Evolutionary conservation across 306 rosid genomes (phyloP).

Genomic region (Fragaria vesca): DNA sequence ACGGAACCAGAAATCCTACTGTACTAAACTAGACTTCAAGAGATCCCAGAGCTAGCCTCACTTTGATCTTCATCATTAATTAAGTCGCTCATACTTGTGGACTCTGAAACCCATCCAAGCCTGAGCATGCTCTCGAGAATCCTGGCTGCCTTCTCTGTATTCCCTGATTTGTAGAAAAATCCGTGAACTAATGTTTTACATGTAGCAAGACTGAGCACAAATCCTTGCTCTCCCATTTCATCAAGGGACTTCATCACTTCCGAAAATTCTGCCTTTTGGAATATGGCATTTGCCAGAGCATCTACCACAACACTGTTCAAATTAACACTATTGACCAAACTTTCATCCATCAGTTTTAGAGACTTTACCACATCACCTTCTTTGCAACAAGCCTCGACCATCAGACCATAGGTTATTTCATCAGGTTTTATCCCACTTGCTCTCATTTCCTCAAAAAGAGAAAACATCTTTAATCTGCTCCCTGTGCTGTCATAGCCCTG

Average conservation of each 20-base stretch:
- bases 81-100: slow-evolving; percentile 27
- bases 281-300: slow-evolving; percentile 26
- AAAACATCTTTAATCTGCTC: slow-evolving; percentile 25
- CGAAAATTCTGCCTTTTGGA: slow-evolving; percentile 19
- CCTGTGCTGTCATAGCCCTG: slow-evolving; percentile 36
- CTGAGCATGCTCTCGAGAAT: slow-evolving; percentile 34
- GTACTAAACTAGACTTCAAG: not conserved
- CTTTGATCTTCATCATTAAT: slow-evolving; percentile 18
- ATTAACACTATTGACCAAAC: slow-evolving; percentile 25
- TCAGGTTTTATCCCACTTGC: slow-evolving; percentile 34
- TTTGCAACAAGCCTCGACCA: slow-evolving; percentile 39
- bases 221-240: slow-evolving; percentile 31
- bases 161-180: slow-evolving; percentile 26
- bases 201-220: slow-evolving; percentile 19
- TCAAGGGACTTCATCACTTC: slow-evolving; percentile 29
- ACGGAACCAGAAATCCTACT: slow-evolving; percentile 3
- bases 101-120: slow-evolving; percentile 40
- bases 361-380: slow-evolving; percentile 34
- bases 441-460: slow-evolving; percentile 42
- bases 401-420: slow-evolving; percentile 24
- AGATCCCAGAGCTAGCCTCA: slow-evolving; percentile 18
- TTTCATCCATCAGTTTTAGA: slow-evolving; percentile 35
- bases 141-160: slow-evolving; percentile 32
- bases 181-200: slow-evolving; percentile 34
- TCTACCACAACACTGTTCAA: slow-evolving; percentile 17